Conservation (phyloP, 2,329 filamentous ascomycete genomes). For the Capronia americana region DNA sequence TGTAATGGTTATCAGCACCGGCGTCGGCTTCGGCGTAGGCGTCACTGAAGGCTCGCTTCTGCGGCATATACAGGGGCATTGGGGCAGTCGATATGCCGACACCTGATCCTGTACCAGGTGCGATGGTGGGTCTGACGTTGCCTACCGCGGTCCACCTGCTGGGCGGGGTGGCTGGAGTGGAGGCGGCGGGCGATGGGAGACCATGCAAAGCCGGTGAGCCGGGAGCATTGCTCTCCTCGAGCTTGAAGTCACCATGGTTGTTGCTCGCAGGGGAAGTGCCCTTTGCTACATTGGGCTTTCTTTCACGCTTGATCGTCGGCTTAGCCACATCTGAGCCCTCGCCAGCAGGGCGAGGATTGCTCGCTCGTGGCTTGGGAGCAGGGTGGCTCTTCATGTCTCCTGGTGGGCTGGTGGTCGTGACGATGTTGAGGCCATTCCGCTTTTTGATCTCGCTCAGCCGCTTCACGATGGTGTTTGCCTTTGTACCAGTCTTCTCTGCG, state of each 20-base stretch:
- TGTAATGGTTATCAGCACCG: neutral
- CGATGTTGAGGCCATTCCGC: constrained; percentile 29
- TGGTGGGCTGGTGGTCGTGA: constrained; percentile 20
- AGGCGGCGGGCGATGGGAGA: constrained; percentile 1
- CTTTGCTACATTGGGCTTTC: neutral
- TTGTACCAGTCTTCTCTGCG: constrained; percentile 24
- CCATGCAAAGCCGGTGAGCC: neutral
- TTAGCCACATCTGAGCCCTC: neutral
- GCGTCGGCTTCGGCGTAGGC: neutral
- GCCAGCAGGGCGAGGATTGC: neutral
- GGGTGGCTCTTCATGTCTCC: neutral
- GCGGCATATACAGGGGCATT: neutral
- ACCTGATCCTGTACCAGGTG: neutral
- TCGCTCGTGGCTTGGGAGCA: neutral
- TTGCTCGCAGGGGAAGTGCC: neutral
- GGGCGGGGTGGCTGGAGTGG: neutral
- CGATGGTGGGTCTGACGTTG: neutral
- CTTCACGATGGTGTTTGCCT: constrained; percentile 31
- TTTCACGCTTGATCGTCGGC: neutral
- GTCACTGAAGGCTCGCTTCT: constrained; percentile 16
- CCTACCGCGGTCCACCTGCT: neutral
- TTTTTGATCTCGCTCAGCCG: constrained; percentile 31
- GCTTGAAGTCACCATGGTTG: neutral
- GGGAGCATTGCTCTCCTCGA: neutral
- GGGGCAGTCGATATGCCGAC: neutral